These are phyloP conservation scores for Salinomyces thailandicus DNA, from an alignment of 2,329 filamentous ascomycete genomes.

Conservation along the genomic window DNA sequence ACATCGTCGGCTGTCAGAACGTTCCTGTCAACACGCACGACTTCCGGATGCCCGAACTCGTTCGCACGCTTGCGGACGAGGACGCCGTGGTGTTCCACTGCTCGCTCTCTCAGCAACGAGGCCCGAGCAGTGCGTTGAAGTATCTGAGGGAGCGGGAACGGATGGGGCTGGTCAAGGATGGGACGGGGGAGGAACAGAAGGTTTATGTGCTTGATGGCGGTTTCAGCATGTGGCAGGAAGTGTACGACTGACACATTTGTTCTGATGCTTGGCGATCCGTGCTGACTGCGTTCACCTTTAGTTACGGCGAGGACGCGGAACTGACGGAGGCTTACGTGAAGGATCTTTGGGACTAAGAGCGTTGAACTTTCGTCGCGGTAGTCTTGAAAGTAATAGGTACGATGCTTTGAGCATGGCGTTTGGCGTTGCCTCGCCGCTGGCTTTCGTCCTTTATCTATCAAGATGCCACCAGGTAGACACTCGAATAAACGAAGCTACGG, in stretches of 20 bases:
- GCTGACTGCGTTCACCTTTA: background rate
- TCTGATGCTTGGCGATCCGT: background rate
- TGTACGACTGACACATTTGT: conserved; percentile 31
- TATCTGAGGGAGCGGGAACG: conserved; percentile 64
- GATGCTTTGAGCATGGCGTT: too few relatives aligned
- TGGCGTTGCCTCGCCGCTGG: too few relatives aligned
- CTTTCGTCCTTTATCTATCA: too few relatives aligned
- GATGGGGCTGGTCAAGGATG: conserved; percentile 26
- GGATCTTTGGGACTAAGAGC: conserved; percentile 1
- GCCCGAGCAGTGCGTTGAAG: conserved; percentile 69
- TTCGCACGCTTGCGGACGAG: conserved; percentile 64
- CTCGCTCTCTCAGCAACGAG: conserved; percentile 79
- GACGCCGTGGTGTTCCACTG: conserved; percentile 91
- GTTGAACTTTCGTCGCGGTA: too few relatives aligned
- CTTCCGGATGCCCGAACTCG: conserved; percentile 67
- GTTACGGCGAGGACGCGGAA: conserved; percentile 5
- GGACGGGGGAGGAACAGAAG: conserved; percentile 44
- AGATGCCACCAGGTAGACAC: too few relatives aligned
- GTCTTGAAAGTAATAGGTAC: too few relatives aligned
- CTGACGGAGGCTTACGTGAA: conserved; percentile 6
- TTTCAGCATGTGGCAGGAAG: conserved; percentile 82
- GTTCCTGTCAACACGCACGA: conserved; percentile 65
- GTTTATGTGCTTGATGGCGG: conserved; percentile 75
- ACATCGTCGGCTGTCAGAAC: conserved; percentile 70
- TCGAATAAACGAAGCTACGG: too few relatives aligned